These are phyloP conservation scores for Cladosporium velox DNA, from an alignment of 2,329 filamentous ascomycete genomes.

Conservation along the genomic window DNA sequence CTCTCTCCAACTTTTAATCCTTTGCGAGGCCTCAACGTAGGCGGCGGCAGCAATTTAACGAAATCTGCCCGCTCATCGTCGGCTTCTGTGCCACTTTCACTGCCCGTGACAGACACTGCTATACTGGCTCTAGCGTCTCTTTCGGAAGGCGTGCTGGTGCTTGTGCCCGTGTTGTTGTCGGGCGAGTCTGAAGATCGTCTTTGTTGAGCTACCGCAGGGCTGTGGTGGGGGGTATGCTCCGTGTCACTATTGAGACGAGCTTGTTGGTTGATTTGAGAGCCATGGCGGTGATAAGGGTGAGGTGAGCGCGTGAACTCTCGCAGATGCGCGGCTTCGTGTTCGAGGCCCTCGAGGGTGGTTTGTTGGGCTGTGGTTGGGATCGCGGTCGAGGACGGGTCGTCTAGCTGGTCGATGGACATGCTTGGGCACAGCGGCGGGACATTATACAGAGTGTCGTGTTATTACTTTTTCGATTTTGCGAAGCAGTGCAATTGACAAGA, in stretches of 20 bases:
- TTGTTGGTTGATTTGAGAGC: constrained; percentile 28
- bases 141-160: background rate
- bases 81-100: constrained; percentile 91
- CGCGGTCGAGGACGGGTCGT: constrained; percentile 6
- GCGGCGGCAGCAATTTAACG: constrained; percentile 80
- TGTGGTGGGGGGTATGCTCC: constrained; percentile 25
- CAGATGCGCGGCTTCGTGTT: constrained; percentile 23
- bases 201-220: constrained; percentile 25
- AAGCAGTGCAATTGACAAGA: background rate
- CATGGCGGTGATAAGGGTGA: constrained; percentile 34
- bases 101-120: constrained; percentile 40
- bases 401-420: constrained; percentile 16
- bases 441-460: constrained; percentile 2
- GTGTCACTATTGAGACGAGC: constrained; percentile 13
- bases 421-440: constrained; percentile 16
- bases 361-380: constrained; percentile 3
- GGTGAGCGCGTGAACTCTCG: constrained; percentile 31
- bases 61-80: constrained; percentile 81
- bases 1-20: constrained; percentile 63
- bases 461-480: background rate
- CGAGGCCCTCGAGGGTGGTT: background rate
- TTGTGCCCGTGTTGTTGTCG: background rate
- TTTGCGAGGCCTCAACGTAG: constrained; percentile 72
- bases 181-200: constrained; percentile 21
- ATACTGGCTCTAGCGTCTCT: background rate